Percentiles rank a stretch among this genome's conserved stretches.
Conservation (phyloP, 495 filamentous ascomycete species). For the Xylona heveae region DNA sequence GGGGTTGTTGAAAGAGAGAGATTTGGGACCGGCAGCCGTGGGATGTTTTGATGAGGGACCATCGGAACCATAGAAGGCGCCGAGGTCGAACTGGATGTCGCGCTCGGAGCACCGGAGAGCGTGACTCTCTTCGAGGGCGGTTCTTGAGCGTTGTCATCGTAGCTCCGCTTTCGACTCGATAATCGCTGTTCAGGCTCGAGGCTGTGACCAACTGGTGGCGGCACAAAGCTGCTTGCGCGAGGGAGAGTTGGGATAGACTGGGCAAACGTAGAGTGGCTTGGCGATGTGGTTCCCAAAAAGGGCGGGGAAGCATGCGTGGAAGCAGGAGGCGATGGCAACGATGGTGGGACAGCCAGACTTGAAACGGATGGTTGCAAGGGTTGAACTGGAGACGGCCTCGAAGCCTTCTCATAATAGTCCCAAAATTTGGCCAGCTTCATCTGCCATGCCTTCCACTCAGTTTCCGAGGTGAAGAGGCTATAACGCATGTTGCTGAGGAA, state of each 20-base stretch:
- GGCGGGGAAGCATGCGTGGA: slow-evolving; percentile 23
- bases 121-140: slow-evolving; percentile 42
- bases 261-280: slow-evolving; percentile 8
- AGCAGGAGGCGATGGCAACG: slow-evolving; percentile 31
- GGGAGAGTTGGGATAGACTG: slow-evolving; percentile 17
- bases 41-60: slow-evolving; percentile 11
- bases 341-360: slow-evolving; percentile 15
- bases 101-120: slow-evolving; percentile 13
- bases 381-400: slow-evolving; percentile 12
- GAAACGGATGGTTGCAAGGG: slow-evolving; percentile 12
- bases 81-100: slow-evolving; percentile 10
- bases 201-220: slow-evolving; percentile 31
- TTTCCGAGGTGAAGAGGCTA: slow-evolving; percentile 61
- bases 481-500: slow-evolving; percentile 98
- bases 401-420: slow-evolving; percentile 54
- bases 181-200: slow-evolving; percentile 22
- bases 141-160: slow-evolving; percentile 40
- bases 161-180: slow-evolving; percentile 42
- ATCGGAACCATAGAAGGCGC: slow-evolving; percentile 4
- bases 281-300: slow-evolving; percentile 11
- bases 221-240: slow-evolving; percentile 7
- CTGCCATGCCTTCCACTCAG: slow-evolving; percentile 75
- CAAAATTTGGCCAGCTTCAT: slow-evolving; percentile 55
- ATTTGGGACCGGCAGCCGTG: slow-evolving; percentile 36
- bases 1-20: slow-evolving; percentile 22